Base-by-base conservation (phyloP, 495 filamentous ascomycete species). In the Aspergillus sparsus region DNA sequence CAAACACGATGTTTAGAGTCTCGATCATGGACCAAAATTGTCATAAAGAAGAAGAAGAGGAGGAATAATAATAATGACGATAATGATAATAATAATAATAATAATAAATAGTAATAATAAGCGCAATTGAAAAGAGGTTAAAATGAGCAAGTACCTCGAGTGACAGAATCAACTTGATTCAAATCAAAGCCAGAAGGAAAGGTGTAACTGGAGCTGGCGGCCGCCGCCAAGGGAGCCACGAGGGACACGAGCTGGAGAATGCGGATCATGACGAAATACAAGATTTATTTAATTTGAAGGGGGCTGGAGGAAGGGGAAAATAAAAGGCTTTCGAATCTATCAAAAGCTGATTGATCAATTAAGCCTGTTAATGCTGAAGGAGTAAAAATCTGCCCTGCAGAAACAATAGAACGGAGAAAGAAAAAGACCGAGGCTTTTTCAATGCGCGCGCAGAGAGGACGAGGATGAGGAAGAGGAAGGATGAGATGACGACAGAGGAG, bases 181-280 rank as follows among this genome's bases (percentile, higher is more conserved):
- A 77, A 57, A 61, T 79, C 69, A 62, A 77, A 80, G n/a, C 69
- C 73, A 11, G 62, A 44, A 34, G 77, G 77, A 41, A 78, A 61
- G 46, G 68, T 76, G 65, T 73, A 77, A 52, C 68, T 63, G 53
- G 60, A 60, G 39, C 66, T 61, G 46, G 53, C 52, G 34, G 61
- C 69, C 21, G 61, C 69, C 21, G 71, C 60, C 35, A 66, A 65
- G 50, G 66, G 70, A 35, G 68, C 59, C 34, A 67, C 68, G 16
- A 63, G 56, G 18, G 74, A 70, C 58, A 80, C 57, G 60, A 75
- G 61, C 45, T 62, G 52, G 60, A 54, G 39, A 60, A 66, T 49
- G 60, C 57, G 52, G 42, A 60, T 54, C 58, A 60, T 60, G n/a
- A 32, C 44, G 58, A 37, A 47, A 15, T 31, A 13, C 3, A 49